Conservation (phyloP, 2,329 filamentous ascomycete species). For the Dothistroma pini region DNA sequence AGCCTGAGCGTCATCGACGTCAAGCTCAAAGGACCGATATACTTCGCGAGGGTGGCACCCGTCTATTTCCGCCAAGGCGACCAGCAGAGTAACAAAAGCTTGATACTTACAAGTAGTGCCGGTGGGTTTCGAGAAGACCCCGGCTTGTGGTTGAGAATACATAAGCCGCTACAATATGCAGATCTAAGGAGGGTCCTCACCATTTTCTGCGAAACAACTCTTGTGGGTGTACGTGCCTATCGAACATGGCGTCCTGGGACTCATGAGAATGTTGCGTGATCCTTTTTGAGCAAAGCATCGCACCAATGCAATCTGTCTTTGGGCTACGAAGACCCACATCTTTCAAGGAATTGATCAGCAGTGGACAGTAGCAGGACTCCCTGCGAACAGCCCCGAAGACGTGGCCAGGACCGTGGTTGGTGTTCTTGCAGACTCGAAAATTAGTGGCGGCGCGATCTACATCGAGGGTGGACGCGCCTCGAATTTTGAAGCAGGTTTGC, state of each 20-base stretch:
- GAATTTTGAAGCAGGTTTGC: constrained; percentile 44
- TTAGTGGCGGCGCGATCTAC: constrained; percentile 43
- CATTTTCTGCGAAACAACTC: no score
- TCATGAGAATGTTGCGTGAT: constrained; percentile 46
- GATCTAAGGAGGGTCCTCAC: no score
- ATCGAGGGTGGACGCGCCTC: constrained; percentile 43
- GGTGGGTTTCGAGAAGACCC: constrained; percentile 50
- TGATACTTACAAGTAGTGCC: constrained; percentile 45
- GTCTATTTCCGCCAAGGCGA: constrained; percentile 48
- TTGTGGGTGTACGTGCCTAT: constrained; percentile 47
- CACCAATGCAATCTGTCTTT: constrained; percentile 46
- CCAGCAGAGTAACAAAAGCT: constrained; percentile 38
- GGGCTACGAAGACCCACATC: constrained; percentile 42
- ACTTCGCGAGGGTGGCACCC: constrained; percentile 48
- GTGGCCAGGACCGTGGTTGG: constrained; percentile 40
- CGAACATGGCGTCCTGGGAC: constrained; percentile 51
- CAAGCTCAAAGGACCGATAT: constrained; percentile 43
- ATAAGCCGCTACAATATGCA: no score
- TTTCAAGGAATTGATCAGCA: constrained; percentile 36
- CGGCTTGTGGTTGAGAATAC: no score
- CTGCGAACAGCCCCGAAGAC: constrained; percentile 40
- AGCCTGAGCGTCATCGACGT: constrained; percentile 13
- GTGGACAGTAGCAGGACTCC: constrained; percentile 40
- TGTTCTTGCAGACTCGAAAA: constrained; percentile 33
- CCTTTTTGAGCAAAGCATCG: constrained; percentile 37